A percentile compares a stretch with the other conserved stretches of the same genome.
Evolutionary conservation across 768 basidiomycete genomes (phyloP).

Genomic region (Naganishia randhawae): DNA sequence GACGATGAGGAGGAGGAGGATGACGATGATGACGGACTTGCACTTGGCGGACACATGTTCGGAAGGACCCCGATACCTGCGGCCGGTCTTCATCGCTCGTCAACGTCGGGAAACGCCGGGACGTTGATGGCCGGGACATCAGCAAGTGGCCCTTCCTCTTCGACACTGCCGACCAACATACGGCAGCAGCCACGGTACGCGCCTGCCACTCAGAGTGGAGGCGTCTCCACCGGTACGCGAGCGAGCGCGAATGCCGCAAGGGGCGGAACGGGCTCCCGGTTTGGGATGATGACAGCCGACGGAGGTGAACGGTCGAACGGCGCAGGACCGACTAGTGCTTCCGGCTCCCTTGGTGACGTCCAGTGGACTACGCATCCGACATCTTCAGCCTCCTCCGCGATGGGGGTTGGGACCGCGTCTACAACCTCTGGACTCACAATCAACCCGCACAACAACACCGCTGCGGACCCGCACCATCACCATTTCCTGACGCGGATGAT

Average conservation of each 20-base stretch:
- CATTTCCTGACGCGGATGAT: background rate
- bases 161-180: background rate
- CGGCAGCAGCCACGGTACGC: background rate
- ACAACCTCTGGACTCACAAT: background rate
- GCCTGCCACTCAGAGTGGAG: no score
- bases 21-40: background rate
- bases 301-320: background rate
- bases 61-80: background rate
- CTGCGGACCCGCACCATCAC: background rate
- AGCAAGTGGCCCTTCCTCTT: background rate
- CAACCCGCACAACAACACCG: background rate
- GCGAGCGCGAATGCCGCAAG: slow-evolving; percentile 5
- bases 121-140: no score
- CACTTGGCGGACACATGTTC: background rate
- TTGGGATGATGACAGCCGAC: slow-evolving; percentile 19
- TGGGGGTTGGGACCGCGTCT: no score
- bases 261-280: slow-evolving; percentile 16
- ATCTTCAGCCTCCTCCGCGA: no score
- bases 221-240: no score
- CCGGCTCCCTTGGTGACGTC: background rate
- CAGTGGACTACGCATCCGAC: background rate
- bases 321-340: background rate
- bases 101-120: no score
- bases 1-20: slow-evolving; percentile 18
- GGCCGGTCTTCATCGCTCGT: background rate